These are phyloP conservation scores for Penicillium roqueforti DNA, from an alignment of 495 filamentous ascomycete genomes.

Conservation along the genomic window DNA sequence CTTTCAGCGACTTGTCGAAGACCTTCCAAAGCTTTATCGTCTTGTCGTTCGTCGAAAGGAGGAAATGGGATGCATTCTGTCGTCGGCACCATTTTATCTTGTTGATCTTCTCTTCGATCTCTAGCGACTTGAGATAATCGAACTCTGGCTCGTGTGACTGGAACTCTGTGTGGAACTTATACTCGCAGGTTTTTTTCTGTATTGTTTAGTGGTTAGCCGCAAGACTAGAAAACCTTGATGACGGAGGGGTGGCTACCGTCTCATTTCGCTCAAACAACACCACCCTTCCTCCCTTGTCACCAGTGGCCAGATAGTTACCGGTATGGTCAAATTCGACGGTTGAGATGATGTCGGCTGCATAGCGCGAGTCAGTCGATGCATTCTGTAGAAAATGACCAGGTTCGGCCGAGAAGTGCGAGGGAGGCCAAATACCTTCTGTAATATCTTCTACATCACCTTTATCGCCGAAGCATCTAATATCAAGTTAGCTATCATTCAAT, in stretches of 20 bases:
- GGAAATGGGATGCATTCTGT: conserved; percentile 97
- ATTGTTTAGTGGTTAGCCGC: neutral
- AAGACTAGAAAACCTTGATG: conserved; percentile 14
- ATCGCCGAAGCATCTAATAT: conserved; percentile 92
- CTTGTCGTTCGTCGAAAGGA: conserved; percentile 98
- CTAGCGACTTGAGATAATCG: conserved; percentile 97
- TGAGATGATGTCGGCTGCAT: conserved; percentile 93
- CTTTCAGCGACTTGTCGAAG: conserved; percentile 97
- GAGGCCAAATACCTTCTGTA: conserved; percentile 73
- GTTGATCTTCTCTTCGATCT: conserved; percentile 99
- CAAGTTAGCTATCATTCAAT: conserved; percentile 9
- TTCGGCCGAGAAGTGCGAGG: conserved; percentile 3
- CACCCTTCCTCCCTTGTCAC: conserved; percentile 95
- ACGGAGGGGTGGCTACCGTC: conserved; percentile 55
- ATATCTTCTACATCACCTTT: conserved; percentile 99
- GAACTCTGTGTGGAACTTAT: conserved; percentile 99
- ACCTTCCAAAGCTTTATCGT: conserved; percentile 99
- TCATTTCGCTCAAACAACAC: conserved; percentile 98
- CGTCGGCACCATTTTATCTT: conserved; percentile 99
- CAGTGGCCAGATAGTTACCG: conserved; percentile 95
- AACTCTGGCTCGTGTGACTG: conserved; percentile 99
- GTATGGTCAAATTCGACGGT: conserved; percentile 99
- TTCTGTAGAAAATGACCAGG: conserved; percentile 8
- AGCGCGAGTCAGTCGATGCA: conserved; percentile 13
- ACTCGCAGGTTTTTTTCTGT: conserved; percentile 99